phyloP scores from a whole-genome alignment of 2,329 filamentous ascomycete genomes.

The Xylogone sp. region DNA sequence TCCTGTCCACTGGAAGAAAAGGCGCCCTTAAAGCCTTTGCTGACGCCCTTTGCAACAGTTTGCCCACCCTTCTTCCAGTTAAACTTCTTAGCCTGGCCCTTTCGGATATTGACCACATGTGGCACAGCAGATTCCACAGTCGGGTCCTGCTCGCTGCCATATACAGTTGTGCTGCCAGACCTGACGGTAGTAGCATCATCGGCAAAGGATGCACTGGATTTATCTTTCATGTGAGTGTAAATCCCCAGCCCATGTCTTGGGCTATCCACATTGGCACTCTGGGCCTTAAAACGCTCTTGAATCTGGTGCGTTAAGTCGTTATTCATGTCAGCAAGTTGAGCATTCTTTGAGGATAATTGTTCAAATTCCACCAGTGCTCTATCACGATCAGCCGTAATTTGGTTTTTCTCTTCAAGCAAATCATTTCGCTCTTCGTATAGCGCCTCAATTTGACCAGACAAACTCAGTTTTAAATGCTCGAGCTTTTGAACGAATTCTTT shows the following conservation, averaged over 20 bases:
- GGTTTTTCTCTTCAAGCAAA: constrained; percentile 78
- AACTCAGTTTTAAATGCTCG: constrained; percentile 56
- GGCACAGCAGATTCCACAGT: constrained; percentile 46
- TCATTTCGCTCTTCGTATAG: constrained; percentile 72
- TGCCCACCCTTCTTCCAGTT: constrained; percentile 98
- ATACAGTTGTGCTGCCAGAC: constrained; percentile 33
- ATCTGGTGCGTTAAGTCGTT: constrained; percentile 93
- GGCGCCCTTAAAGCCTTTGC: constrained; percentile 89
- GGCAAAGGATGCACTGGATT: constrained; percentile 30
- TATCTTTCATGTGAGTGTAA: constrained; percentile 51
- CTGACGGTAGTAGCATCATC: constrained; percentile 35
- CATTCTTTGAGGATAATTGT: constrained; percentile 89
- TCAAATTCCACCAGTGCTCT: constrained; percentile 94
- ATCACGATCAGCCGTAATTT: constrained; percentile 80
- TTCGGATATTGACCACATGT: constrained; percentile 93
- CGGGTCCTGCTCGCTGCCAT: constrained; percentile 27
- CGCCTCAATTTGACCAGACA: constrained; percentile 55
- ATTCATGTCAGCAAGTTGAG: constrained; percentile 90
- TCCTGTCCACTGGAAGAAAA: constrained; percentile 57
- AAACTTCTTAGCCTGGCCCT: constrained; percentile 88
- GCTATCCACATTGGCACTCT: constrained; percentile 46
- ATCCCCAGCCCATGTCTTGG: constrained; percentile 60
- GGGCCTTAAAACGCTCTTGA: constrained; percentile 86
- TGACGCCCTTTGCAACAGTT: constrained; percentile 88
- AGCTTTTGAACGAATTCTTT: constrained; percentile 82